Evolutionary conservation across 345 rosid species (phyloP), one percentile per base, ranked within the genome.

Genomic region (Adansonia digitata): DNA sequence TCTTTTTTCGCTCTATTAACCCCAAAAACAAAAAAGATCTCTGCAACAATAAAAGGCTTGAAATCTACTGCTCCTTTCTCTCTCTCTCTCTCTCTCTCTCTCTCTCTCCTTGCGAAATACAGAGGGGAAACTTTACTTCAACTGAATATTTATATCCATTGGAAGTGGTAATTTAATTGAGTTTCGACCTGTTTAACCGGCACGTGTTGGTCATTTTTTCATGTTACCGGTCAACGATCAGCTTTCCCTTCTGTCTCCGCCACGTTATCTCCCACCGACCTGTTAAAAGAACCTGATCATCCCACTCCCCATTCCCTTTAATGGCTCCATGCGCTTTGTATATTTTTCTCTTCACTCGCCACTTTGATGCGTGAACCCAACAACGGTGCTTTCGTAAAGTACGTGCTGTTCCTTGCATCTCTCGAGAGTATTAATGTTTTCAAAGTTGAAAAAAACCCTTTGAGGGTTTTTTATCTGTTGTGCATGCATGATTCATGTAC

Each of bases 201-300:
- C 85, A 74, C 82, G 81, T 76, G 84, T 77, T 71, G 61, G 69
- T 72, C 63, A n/a, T 15, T n/a, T 18, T 60, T 66, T 11, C 7
- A 61, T 68, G 6, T 17, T 24, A 22, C 82, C 81, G 27, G 84
- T 84, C 84, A 84, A 76, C 79, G 52, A 42, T 29, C 20, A 11
- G 26, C 64, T 15, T 26, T 7, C 53, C 49, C 6, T 43, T 48
- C 56, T 31, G 22, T 51, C 57, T 43, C 0, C 2, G 42, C 67
- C 71, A 72, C 77, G 83, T 73, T 68, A 75, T 62, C 72, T n/a
- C 46, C 48, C 80, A 77, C 84, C 76, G 86, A 74, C 80, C 78
- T 27, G 29, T 40, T 20, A 27, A 48, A 60, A 46, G 43, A 60
- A 51, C 15, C 70, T 27, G 22, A 17, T 20, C 8, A 18, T n/a